Evolutionary conservation across 768 basidiomycete species (phyloP).

Genomic region (Candolleomyces efflorescens): DNA sequence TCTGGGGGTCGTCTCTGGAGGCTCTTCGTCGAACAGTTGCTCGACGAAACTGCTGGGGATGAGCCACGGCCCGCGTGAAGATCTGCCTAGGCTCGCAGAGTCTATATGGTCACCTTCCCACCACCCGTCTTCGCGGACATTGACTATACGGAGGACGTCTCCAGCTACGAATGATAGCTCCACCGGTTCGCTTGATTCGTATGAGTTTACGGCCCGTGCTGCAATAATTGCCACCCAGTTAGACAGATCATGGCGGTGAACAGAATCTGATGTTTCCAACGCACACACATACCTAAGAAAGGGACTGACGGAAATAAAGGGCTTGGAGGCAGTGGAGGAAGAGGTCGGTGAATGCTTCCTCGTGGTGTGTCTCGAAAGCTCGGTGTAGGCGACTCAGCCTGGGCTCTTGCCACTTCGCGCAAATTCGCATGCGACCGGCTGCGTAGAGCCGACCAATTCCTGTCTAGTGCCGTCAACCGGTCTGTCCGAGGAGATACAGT

Average conservation of each 20-base stretch:
- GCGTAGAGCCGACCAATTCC: background rate
- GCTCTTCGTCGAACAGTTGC: background rate
- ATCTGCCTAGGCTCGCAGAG: background rate
- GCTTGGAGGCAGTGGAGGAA: background rate
- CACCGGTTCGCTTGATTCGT: background rate
- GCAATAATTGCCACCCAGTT: background rate
- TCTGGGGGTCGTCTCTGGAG: background rate
- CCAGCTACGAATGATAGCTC: background rate
- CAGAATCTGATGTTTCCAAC: too few relatives aligned
- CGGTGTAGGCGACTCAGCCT: background rate
- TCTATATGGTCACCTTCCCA: constrained; percentile 2
- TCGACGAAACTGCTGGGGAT: background rate
- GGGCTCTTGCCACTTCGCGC: too few relatives aligned
- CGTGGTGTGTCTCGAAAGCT: background rate
- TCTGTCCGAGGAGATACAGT: background rate
- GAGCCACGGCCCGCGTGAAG: background rate
- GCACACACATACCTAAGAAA: background rate
- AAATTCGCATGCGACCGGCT: background rate
- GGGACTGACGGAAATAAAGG: background rate
- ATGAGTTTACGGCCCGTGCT: background rate
- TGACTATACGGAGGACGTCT: background rate
- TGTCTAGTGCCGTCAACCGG: background rate
- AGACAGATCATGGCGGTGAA: background rate
- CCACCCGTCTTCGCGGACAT: background rate
- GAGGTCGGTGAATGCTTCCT: background rate